Percentiles rank a stretch among this genome's conserved stretches.
Conservation (phyloP, 257 asterid species). For the Ilex aquifolium region DNA sequence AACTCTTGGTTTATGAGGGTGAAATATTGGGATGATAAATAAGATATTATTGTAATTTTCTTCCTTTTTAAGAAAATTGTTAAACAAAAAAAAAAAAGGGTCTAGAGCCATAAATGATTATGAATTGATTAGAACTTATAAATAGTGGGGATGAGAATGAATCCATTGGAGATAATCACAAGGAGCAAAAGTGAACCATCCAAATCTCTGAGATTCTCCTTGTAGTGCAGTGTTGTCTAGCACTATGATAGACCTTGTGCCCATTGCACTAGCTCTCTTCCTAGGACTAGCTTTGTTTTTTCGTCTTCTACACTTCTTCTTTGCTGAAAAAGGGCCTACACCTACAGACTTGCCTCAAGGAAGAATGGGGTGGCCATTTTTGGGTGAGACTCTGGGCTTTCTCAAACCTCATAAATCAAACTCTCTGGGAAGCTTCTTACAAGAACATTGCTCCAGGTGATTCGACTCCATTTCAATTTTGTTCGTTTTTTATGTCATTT, state of each 20-base stretch:
- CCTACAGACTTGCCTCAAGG: slow-evolving; percentile 40
- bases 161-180: too few species aligned
- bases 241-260: not conserved
- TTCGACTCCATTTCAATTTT: too few species aligned
- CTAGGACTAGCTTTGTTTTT: slow-evolving; percentile 9
- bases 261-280: slow-evolving; percentile 7
- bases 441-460: slow-evolving; percentile 45
- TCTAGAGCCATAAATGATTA: too few species aligned
- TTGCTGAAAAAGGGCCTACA: not conserved
- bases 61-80: too few species aligned
- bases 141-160: too few species aligned
- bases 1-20: too few species aligned
- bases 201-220: too few species aligned
- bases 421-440: slow-evolving; percentile 46
- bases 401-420: slow-evolving; percentile 59
- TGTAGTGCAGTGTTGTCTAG: not conserved
- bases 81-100: too few species aligned
- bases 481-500: not conserved
- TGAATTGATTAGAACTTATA: too few species aligned
- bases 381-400: slow-evolving; percentile 66
- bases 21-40: too few species aligned
- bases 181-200: too few species aligned
- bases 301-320: not conserved
- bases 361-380: slow-evolving; percentile 48
- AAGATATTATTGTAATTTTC: too few species aligned